Evolutionary conservation across 2,329 filamentous ascomycete species (phyloP).

Genomic region (Aspergillus sp.): DNA sequence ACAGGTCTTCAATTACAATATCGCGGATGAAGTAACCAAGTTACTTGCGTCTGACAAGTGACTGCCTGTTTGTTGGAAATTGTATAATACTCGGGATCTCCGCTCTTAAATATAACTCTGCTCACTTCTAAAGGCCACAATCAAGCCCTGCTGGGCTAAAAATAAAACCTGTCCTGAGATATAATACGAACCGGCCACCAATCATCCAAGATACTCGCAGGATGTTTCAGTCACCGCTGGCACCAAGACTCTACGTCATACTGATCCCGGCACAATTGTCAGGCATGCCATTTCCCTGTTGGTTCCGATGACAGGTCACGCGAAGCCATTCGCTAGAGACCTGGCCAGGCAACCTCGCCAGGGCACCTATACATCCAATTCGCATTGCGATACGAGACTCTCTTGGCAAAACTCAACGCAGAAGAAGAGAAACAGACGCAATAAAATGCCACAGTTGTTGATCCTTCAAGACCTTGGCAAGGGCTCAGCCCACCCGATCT

Average conservation of each 20-base stretch:
- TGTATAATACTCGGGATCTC: neutral
- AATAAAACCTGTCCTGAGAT: neutral
- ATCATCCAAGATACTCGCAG: neutral
- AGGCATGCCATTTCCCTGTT: neutral
- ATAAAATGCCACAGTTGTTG: neutral
- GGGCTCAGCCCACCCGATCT: neutral
- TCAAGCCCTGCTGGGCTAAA: no score
- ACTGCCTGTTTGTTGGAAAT: neutral
- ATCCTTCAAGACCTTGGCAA: neutral
- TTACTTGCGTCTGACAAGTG: constrained; percentile 3
- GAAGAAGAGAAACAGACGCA: neutral
- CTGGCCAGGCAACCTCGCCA: neutral
- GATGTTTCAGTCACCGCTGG: neutral
- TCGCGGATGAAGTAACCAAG: constrained; percentile 21
- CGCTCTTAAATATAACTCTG: no score
- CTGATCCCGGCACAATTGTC: neutral
- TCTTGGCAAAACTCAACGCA: neutral
- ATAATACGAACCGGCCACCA: neutral
- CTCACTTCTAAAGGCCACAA: no score
- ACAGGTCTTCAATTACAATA: constrained; percentile 24
- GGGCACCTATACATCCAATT: neutral
- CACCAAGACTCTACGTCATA: neutral
- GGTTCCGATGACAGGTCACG: neutral
- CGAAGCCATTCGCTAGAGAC: neutral
- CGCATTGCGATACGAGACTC: neutral